These are phyloP conservation scores for Candolleomyces aberdarensis DNA, from an alignment of 768 basidiomycete species.

Conservation along the genomic window DNA sequence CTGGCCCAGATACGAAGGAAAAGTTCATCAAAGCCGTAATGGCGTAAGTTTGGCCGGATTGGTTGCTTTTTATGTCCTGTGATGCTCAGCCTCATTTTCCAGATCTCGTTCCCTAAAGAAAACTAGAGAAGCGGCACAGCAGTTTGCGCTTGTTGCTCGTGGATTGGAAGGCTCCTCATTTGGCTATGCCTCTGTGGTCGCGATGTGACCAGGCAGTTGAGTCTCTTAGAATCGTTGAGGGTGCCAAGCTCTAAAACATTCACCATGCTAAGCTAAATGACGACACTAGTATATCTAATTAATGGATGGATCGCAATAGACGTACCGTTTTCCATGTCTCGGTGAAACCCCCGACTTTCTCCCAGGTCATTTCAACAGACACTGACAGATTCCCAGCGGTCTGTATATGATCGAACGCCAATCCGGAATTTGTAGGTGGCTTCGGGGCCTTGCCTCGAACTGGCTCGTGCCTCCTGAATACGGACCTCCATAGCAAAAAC, in stretches of 20 bases:
- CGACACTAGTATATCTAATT: background rate
- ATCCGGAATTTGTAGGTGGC: too few relatives aligned
- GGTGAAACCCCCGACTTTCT: background rate
- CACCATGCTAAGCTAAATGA: background rate
- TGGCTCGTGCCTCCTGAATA: too few relatives aligned
- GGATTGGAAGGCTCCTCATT: conserved; percentile 85
- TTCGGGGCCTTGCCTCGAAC: too few relatives aligned
- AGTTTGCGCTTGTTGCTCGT: conserved; percentile 81
- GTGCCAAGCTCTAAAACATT: too few relatives aligned
- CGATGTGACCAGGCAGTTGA: conserved; percentile 3
- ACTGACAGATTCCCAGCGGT: background rate
- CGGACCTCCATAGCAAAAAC: too few relatives aligned
- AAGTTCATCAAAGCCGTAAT: conserved; percentile 71
- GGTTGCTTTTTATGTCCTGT: background rate
- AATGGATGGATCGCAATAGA: background rate
- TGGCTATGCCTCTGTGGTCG: conserved; percentile 65
- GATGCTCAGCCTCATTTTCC: background rate
- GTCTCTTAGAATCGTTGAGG: background rate
- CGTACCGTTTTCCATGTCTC: background rate
- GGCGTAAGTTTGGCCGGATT: conserved; percentile 41
- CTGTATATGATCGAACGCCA: too few relatives aligned
- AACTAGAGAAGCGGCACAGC: conserved; percentile 81
- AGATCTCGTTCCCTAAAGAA: conserved; percentile 72
- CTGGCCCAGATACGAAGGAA: conserved; percentile 71
- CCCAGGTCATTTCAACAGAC: background rate